Base-by-base conservation (phyloP, 2,329 filamentous ascomycete species). In the Exophiala aquamarina region DNA sequence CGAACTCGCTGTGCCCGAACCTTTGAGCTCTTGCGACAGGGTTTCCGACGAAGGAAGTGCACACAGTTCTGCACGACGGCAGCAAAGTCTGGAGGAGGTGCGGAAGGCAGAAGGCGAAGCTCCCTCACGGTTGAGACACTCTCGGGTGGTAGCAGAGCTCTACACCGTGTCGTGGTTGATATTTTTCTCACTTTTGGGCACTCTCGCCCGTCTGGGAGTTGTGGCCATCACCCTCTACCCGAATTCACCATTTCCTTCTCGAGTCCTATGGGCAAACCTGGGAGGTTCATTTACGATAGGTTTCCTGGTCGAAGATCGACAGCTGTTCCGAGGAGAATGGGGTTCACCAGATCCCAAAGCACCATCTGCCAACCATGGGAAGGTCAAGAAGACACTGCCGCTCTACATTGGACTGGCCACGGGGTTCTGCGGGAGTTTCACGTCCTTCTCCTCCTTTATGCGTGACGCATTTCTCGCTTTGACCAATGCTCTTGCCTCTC, bases 381-480 rank as follows among this genome's bases (percentile, higher is more conserved):
- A 55, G 21, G 44, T 53, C 44, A 94, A 94, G 66, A 93, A 92
- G 71, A 86, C 85, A 0, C 84, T 92, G 13, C 89, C 90, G 0
- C 73, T 93, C 1, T 94, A 92, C 63, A 84, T 93, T 49, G 89
- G 86, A 40, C 78, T 95, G 10, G 79, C 87, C 0, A 93, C 86
- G 0, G 91, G 86, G n/a, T 90, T 91, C 66, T 93, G 88, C 61
- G 87, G 90, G 47, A 89, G 85, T 51, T 87, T 93, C 61, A 95
- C 89, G 0, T 89, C 84, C 5, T 95, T 94, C 66, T 93, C 89
- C 0, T 81, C 83, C 18, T 92, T 92, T 63, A 81, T 89, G 31
- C 78, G 86, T n/a, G 89, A 93, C 59, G 68, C 76, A 9, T 93
- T 91, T 62, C 74, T 93, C 9, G 84, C 87, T 0, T 66, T 91